A percentile compares a stretch with the other conserved stretches of the same genome.
These are phyloP conservation scores for Psilocybe azurescens DNA, from an alignment of 768 basidiomycete genomes.

Conservation along the genomic window DNA sequence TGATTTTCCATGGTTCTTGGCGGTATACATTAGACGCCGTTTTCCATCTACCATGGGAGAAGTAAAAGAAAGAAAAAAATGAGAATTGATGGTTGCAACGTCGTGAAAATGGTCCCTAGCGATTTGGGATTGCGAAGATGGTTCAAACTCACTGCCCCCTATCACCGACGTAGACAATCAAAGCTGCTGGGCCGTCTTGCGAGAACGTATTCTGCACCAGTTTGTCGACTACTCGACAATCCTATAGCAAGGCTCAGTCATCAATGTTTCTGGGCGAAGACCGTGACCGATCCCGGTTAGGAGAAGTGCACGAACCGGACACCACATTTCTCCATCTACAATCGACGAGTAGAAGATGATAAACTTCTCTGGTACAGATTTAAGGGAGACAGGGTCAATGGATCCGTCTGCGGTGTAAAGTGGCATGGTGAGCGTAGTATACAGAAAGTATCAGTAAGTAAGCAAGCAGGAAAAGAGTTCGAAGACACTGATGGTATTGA, in stretches of 20 bases:
- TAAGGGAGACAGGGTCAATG: slow-evolving; percentile 41
- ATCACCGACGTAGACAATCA: slow-evolving; percentile 75
- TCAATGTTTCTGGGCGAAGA: background rate
- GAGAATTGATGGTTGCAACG: slow-evolving; percentile 3
- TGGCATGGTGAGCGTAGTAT: slow-evolving; percentile 47
- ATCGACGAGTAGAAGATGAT: slow-evolving; percentile 77
- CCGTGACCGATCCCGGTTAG: background rate
- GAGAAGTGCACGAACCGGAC: slow-evolving; percentile 53
- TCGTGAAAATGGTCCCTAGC: background rate
- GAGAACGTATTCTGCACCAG: slow-evolving; percentile 58
- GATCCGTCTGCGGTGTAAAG: slow-evolving; percentile 43
- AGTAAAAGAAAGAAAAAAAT: background rate
- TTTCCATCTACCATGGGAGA: slow-evolving; percentile 65
- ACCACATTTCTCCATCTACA: slow-evolving; percentile 69
- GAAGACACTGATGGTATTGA: background rate
- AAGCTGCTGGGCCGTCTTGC: slow-evolving; percentile 51
- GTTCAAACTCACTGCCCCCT: slow-evolving; percentile 55
- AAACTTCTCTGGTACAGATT: slow-evolving; percentile 51
- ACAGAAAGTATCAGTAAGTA: background rate
- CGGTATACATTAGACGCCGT: slow-evolving; percentile 60
- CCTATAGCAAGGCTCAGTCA: slow-evolving; percentile 37
- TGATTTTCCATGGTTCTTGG: slow-evolving; percentile 64
- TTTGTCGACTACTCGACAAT: slow-evolving; percentile 67
- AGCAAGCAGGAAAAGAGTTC: background rate
- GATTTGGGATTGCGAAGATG: background rate